Base-by-base conservation (phyloP, 257 asterid genomes). In the Solanum etuberosum region DNA sequence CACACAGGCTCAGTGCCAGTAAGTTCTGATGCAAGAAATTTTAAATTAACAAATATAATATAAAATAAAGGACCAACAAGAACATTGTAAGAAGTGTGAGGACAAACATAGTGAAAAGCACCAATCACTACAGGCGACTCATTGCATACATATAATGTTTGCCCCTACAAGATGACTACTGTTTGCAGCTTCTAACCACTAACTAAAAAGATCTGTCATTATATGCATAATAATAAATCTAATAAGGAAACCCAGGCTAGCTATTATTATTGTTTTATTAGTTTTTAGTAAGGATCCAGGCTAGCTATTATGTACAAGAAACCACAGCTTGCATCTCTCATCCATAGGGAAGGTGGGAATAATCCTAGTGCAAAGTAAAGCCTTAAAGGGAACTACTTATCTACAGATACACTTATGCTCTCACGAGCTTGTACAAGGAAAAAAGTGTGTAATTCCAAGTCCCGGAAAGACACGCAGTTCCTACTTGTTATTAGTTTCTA, bases 1-100 rank as follows among this genome's bases (percentile, higher is more conserved):
- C 92, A 67, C 93, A 92, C 87, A 95, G 96, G 92, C 97, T 96
- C 86, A 95, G 91, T 35, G 98, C 99, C 83, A 95, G 90, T 89
- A 97, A 90, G 86, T 93, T 90, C 99, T 96, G 89, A 86, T 51
- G 57, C 88, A 88, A 87, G 27, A 59, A 43, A 81, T 31, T 46
- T 20, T 29, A 18, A 80, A 80, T 46, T 27, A 80, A 51, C 20
- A 29, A 81, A 81, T 12, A n/a, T 63, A n/a, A 25, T 63, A 63
- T 63, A 80, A 81, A 51, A 81, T 14, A 81, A 81, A 29, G 29
- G 21, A 31, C 37, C 57, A 43, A 65, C 27, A 35, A 86, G 80
- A 77, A 35, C 59, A 68, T 31, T 9, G 29, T 74, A 83, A 81
- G 86, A 91, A 63, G 40, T 35, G 80, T 31, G 81, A 88, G 71